Base-by-base conservation (phyloP, 805 yeast genomes). In the Pichia pseudocactophila region DNA sequence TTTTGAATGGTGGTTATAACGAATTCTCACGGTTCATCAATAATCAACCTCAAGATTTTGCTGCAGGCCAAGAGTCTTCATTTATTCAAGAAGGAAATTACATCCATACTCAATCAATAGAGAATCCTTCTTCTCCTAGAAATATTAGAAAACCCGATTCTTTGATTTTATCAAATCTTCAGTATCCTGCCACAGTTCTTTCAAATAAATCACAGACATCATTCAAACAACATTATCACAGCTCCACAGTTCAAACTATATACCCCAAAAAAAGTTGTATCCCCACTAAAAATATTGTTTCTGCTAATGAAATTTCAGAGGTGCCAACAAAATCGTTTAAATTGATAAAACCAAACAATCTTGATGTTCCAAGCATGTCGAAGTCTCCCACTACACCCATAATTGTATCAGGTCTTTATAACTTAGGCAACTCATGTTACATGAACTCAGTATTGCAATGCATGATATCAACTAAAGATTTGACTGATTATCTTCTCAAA, bases 371-470 rank as follows among this genome's bases (percentile, higher is more conserved):
- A n/a, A 34, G 7, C 3, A 37, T 38, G 17, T 33, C 36, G 13
- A 35, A 47, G 7, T 27, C 48, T 6, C 50, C 48, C 1, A 35
- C 11, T 26, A 30, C 41, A 20, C 41, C 38, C 7, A 19, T 39
- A 12, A 17, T 78, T 40, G 66, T 77, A 16, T 78, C 88, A 0
- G 97, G 97, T 0, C 66, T 89, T 6, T 67, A 70, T 12, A 89
- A 89, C 57, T 65, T 89, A 47, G 96, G 96, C 2, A 90, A 90
- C 54, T 83, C 95, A 0, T 89, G 97, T 59, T 89, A 89, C 61
- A 82, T 89, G 88, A 89, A 89, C 62, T 82, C 95, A 50, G 71
- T 83, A 3, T 61, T 89, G n/a, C 97, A 89, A 62, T 86, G 96
- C 59, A 58, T 90, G 30, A 70, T 80, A 3, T 89, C 90, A 1